phyloP scores from a whole-genome alignment of 2,329 filamentous ascomycete species.

The Helicocarpus griseus region DNA sequence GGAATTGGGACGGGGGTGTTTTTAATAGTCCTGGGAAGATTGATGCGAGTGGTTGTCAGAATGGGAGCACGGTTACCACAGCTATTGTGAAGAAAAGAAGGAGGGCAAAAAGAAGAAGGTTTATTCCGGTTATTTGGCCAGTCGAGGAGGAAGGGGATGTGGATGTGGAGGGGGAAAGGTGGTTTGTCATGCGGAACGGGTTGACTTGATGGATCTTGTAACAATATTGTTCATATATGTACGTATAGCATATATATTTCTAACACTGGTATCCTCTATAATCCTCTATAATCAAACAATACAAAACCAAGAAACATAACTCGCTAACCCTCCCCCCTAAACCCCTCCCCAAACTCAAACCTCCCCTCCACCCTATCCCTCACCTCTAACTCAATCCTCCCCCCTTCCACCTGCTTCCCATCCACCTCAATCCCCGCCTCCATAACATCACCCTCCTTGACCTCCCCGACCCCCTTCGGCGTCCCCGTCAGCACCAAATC shows the following conservation, averaged over 20 bases:
- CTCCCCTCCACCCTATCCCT: conserved; percentile 61
- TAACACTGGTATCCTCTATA: neutral
- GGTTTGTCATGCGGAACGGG: conserved; percentile 4
- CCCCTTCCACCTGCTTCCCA: conserved; percentile 77
- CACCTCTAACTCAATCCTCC: conserved; percentile 71
- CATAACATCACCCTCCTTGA: conserved; percentile 79
- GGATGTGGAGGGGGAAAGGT: conserved; percentile 17
- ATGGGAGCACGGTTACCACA: neutral
- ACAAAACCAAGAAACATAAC: neutral
- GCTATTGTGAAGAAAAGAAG: neutral
- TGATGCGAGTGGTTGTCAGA: neutral
- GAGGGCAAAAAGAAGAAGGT: conserved; percentile 15
- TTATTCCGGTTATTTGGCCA: conserved; percentile 21
- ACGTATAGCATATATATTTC: neutral
- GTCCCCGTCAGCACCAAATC: conserved; percentile 96
- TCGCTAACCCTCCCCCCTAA: neutral
- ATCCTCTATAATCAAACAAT: neutral
- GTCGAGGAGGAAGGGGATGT: conserved; percentile 18
- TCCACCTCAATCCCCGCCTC: conserved; percentile 68
- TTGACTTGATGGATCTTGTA: neutral
- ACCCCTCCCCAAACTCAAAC: conserved; percentile 65
- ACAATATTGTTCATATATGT: neutral
- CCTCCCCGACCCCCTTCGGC: conserved; percentile 85
- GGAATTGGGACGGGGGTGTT: neutral
- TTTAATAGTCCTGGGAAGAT: neutral